Evolutionary conservation across 441 rosid genomes (phyloP), one percentile per base, ranked within the genome.

Genomic region (Corymbia calophylla): DNA sequence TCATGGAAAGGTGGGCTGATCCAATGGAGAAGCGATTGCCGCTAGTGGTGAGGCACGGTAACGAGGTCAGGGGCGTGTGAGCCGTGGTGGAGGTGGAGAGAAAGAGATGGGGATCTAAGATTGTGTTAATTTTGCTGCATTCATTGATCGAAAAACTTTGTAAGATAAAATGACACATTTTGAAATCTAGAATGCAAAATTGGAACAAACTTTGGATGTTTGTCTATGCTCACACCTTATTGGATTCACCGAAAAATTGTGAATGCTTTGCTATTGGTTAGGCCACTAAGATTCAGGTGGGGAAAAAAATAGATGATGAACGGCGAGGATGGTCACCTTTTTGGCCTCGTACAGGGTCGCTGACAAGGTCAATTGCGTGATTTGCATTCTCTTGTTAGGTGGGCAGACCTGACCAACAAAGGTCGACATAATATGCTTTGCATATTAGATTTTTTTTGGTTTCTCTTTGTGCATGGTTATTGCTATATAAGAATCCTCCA

Each of bases 401-500:
- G 62, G 62, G 62, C 12, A 23, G 62, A 56, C 1, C 4, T 56
- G 62, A 23, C 29, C 62, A 56, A 9, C 62, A 56, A 23, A 23
- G 23, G 13, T 56, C 6, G 0, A 23, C 29, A 56, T 56, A 23
- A 55, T 5, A 0, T 23, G 62, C 4, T 35, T n/a, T n/a, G n/a
- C n/a, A n/a, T n/a, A n/a, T 55, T 23, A 5, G 7, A 49, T 5
- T 5, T 39, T 51, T 8, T 15, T 51, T 12, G 53, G 12, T 39
- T 49, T 2, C 77, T 7, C 1, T 56, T 56, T 31, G 44, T 4
- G 39, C 1, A 10, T 8, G 77, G 77, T 66, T n/a, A 66, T 16
- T 66, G 19, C 77, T 9, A 2, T 4, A 31, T 2, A 23, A 31
- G 77, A 66, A 66, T 31, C 23, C 77, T 66, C 77, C 23, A 31